phyloP scores from a whole-genome alignment of 768 basidiomycete genomes.

The Tulasnella calospora region DNA sequence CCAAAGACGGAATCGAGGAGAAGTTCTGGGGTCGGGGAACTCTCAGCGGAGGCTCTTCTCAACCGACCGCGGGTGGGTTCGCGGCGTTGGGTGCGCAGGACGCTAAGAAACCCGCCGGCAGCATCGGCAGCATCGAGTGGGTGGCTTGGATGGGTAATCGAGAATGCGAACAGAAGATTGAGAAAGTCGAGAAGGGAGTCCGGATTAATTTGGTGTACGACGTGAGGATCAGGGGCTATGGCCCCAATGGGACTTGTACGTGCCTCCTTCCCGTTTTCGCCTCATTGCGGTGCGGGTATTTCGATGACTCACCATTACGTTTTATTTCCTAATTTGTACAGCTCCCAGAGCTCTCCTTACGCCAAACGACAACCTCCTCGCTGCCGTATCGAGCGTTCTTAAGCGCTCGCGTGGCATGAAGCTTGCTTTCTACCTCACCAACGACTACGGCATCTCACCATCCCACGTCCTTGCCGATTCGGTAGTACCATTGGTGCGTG shows the following conservation, averaged over 20 bases:
- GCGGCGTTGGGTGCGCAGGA: constrained; percentile 2
- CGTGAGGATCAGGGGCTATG: constrained; percentile 64
- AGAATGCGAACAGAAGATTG: constrained; percentile 71
- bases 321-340: constrained; percentile 30
- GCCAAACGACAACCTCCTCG: constrained; percentile 70
- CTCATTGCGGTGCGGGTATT: neutral
- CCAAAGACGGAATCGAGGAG: constrained; percentile 52
- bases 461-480: constrained; percentile 64
- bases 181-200: constrained; percentile 65
- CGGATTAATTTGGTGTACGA: constrained; percentile 66
- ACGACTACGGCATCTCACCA: constrained; percentile 67
- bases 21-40: constrained; percentile 58
- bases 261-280: constrained; percentile 1
- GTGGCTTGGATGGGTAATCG: constrained; percentile 54
- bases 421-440: constrained; percentile 65
- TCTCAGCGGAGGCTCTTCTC: constrained; percentile 37
- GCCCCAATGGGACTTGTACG: constrained; percentile 39
- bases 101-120: neutral
- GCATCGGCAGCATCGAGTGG: constrained; percentile 64
- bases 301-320: neutral
- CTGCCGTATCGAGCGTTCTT: constrained; percentile 63
- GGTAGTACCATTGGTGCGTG: constrained; percentile 62
- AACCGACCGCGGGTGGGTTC: neutral
- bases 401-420: constrained; percentile 66
- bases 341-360: constrained; percentile 60